Evolutionary conservation across 306 rosid species (phyloP).

Genomic region (Quercus parvula): DNA sequence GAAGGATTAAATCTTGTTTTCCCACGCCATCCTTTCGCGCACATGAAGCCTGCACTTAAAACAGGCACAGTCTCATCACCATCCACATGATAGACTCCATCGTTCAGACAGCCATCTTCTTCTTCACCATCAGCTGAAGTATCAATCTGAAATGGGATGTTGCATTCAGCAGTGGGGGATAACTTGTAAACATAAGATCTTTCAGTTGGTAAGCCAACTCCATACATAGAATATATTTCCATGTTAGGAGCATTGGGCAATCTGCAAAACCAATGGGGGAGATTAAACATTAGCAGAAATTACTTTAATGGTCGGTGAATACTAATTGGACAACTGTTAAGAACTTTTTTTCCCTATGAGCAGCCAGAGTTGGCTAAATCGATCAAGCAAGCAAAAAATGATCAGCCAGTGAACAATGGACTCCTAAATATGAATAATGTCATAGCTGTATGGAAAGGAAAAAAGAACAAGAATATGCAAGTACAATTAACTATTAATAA

Average conservation of each 20-base stretch:
- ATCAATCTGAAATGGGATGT: constrained; percentile 78
- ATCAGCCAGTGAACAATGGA: neutral
- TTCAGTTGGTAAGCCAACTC: constrained; percentile 85
- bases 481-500: neutral
- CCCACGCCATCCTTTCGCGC: constrained; percentile 82
- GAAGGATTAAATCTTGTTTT: constrained; percentile 78
- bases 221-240: constrained; percentile 83
- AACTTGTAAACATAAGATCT: constrained; percentile 74
- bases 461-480: neutral
- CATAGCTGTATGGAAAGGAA: too few relatives aligned
- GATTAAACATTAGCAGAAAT: constrained; percentile 2
- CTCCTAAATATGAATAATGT: neutral
- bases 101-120: constrained; percentile 55
- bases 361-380: neutral
- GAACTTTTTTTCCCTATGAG: neutral
- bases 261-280: constrained; percentile 35
- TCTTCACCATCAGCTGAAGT: constrained; percentile 49
- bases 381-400: neutral
- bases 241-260: constrained; percentile 84
- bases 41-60: constrained; percentile 85
- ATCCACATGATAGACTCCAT: constrained; percentile 67
- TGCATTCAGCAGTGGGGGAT: constrained; percentile 58
- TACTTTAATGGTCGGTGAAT: neutral
- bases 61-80: constrained; percentile 93
- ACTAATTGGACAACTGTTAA: neutral